A percentile compares a stretch with the other conserved stretches of the same genome.
phyloP scores from a whole-genome alignment of 495 filamentous ascomycete genomes.

The Sabuloglossum arenarium region DNA sequence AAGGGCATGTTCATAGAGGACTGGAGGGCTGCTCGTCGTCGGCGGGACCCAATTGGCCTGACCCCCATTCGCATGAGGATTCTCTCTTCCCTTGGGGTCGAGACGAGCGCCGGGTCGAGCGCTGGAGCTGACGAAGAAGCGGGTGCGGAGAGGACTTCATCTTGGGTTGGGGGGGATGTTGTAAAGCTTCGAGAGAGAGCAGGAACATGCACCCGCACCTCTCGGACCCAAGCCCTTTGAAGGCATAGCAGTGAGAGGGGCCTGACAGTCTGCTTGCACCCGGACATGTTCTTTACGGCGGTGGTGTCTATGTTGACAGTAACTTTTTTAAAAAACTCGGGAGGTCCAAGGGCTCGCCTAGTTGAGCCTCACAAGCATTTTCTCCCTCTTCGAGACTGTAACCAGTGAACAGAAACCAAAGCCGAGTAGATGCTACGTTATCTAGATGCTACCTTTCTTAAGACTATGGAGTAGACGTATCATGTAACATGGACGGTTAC shows the following conservation, averaged over 20 bases:
- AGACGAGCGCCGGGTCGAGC: constrained; percentile 26
- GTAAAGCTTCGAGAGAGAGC: background rate
- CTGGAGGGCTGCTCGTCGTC: constrained; percentile 59
- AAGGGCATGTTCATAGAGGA: constrained; percentile 59
- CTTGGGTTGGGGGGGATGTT: background rate
- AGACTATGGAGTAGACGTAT: too few species aligned
- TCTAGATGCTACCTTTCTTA: too few species aligned
- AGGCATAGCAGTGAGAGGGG: background rate
- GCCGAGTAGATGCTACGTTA: background rate
- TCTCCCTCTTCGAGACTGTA: too few species aligned
- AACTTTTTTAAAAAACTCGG: background rate
- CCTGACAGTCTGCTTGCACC: background rate
- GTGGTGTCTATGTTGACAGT: background rate
- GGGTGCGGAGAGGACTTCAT: background rate
- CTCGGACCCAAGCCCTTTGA: background rate
- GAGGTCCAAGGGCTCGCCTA: too few species aligned
- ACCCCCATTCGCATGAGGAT: constrained; percentile 34
- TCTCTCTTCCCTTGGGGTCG: constrained; percentile 34
- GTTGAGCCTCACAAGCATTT: background rate
- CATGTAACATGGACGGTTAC: too few species aligned
- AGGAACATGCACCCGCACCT: background rate
- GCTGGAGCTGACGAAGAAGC: background rate
- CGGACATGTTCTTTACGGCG: background rate
- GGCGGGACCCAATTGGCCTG: constrained; percentile 53
- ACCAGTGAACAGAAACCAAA: too few species aligned